phyloP scores from a whole-genome alignment of 1,139 yeast species.

The Nakaseomyces nivariensis region DNA sequence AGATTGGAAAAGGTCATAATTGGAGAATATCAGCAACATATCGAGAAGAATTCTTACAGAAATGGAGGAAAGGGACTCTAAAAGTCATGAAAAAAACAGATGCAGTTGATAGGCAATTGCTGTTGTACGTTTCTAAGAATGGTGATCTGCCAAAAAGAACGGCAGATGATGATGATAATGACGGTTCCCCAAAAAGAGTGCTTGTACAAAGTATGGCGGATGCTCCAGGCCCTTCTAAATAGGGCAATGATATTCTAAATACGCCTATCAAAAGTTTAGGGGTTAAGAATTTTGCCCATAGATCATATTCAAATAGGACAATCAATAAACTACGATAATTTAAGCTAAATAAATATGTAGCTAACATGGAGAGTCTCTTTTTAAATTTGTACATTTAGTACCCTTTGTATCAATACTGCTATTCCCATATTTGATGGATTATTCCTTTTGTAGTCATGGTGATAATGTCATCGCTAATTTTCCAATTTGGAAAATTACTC shows the following conservation, averaged over 20 bases:
- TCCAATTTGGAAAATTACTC: too few species aligned
- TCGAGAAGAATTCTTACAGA: constrained; percentile 69
- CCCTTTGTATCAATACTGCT: too few species aligned
- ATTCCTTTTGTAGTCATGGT: too few species aligned
- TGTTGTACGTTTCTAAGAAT: constrained; percentile 60
- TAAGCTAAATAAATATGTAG: too few species aligned
- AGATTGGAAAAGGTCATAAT: constrained; percentile 97
- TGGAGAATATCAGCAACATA: constrained; percentile 89
- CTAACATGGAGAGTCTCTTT: too few species aligned
- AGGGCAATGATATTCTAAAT: neutral
- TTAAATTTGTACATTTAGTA: too few species aligned
- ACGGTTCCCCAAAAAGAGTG: constrained; percentile 36
- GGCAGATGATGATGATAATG: constrained; percentile 26
- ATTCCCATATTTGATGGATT: too few species aligned
- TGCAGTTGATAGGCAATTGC: constrained; percentile 68
- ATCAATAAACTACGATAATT: neutral
- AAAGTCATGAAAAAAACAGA: constrained; percentile 67
- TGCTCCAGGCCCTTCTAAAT: constrained; percentile 4
- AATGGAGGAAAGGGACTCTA: constrained; percentile 63
- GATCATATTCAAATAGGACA: neutral
- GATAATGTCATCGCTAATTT: too few species aligned
- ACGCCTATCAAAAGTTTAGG: too few species aligned
- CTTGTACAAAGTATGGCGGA: constrained; percentile 13
- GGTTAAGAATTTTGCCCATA: neutral
- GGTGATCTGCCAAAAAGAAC: constrained; percentile 1